These are phyloP conservation scores for Rhizoclosmatium sp. DNA, from an alignment of 192 early-diverging fungal genomes.

Conservation along the genomic window DNA sequence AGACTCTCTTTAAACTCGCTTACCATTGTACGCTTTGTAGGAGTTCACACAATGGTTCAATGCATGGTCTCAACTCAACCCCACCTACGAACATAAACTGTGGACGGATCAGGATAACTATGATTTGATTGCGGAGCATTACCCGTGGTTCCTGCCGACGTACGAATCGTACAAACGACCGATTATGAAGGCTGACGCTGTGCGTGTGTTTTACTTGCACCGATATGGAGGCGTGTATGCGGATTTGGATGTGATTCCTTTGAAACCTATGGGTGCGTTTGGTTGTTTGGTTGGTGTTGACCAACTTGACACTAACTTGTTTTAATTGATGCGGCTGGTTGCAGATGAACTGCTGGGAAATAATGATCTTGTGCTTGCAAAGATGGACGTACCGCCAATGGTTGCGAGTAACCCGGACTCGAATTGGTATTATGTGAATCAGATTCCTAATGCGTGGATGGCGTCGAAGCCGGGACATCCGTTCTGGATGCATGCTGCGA, in stretches of 20 bases:
- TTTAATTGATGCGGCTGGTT: too few species aligned
- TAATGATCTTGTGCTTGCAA: constrained; percentile 12
- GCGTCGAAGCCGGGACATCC: constrained; percentile 48
- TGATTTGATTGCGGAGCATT: constrained; percentile 35
- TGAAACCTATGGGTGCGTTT: constrained; percentile 11
- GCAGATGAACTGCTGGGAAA: constrained; percentile 7
- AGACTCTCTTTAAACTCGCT: too few species aligned
- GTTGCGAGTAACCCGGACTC: not conserved
- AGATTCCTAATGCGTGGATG: constrained; percentile 54
- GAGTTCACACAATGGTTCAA: not conserved
- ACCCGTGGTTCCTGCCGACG: constrained; percentile 47
- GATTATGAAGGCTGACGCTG: constrained; percentile 47
- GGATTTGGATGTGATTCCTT: constrained; percentile 42
- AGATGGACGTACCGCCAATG: constrained; percentile 2
- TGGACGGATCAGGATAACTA: constrained; percentile 48
- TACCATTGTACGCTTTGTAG: not conserved
- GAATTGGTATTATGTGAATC: constrained; percentile 13
- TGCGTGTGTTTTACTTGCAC: constrained; percentile 48
- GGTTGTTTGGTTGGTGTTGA: not conserved
- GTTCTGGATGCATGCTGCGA: constrained; percentile 46
- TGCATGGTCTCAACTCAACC: not conserved
- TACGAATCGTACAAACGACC: constrained; percentile 32
- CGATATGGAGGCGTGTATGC: constrained; percentile 49
- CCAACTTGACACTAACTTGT: not conserved
- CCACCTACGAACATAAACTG: constrained; percentile 22